Percentiles rank a stretch among this genome's conserved stretches.
Evolutionary conservation across 73 alveolate species (phyloP).

Genomic region (Paramecium sonneborni): DNA sequence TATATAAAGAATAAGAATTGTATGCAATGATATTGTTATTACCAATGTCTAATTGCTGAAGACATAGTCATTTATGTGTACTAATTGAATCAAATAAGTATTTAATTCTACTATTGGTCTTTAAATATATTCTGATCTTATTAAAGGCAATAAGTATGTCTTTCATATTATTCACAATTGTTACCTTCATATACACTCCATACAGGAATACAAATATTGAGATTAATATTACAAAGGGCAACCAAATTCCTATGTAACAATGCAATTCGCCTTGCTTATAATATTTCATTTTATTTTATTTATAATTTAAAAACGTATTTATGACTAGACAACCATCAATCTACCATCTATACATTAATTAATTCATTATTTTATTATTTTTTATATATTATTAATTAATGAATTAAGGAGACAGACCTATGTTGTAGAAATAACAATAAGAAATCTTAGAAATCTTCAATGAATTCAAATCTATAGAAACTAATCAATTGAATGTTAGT

Average conservation of each 20-base stretch:
- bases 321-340: neutral
- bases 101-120: neutral
- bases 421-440: neutral
- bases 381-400: neutral
- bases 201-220: neutral
- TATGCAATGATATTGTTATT: neutral
- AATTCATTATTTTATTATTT: neutral
- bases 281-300: neutral
- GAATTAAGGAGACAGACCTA: neutral
- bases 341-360: neutral
- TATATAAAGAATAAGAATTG: neutral
- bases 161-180: neutral
- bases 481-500: neutral
- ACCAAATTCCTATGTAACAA: neutral
- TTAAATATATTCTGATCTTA: neutral
- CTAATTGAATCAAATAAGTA: neutral
- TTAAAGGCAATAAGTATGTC: neutral
- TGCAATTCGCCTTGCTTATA: neutral
- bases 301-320: neutral
- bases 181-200: slow-evolving; percentile 42
- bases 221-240: neutral
- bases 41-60: neutral
- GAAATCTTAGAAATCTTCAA: slow-evolving; percentile 4
- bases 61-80: slow-evolving; percentile 34
- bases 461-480: slow-evolving; percentile 39